Conservation (phyloP, 208 protist genomes). For the Acanthamoeba castellanii region DNA sequence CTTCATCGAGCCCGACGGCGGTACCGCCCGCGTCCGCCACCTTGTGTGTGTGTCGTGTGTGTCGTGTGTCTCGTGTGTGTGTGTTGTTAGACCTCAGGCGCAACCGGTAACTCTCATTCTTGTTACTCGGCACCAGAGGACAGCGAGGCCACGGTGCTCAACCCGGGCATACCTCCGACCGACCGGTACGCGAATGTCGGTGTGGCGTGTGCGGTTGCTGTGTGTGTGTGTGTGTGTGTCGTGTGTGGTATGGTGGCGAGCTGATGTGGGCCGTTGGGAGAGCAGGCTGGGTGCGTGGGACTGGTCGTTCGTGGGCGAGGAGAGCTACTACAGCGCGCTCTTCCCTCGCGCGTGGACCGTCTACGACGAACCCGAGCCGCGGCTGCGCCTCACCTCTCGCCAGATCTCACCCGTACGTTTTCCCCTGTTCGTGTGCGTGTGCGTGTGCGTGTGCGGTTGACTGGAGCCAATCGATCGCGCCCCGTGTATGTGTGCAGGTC, state of each 20-base stretch:
- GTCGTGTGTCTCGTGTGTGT: too few species aligned
- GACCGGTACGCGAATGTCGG: not conserved
- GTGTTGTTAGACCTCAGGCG: too few species aligned
- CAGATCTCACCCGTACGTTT: slow-evolving; percentile 84
- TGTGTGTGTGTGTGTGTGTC: too few species aligned
- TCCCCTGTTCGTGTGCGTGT: not conserved
- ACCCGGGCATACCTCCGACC: slow-evolving; percentile 33
- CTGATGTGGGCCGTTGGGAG: not conserved
- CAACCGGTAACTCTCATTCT: too few species aligned
- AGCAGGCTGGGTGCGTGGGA: slow-evolving; percentile 75
- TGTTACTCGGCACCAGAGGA: not conserved
- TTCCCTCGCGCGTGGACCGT: slow-evolving; percentile 84
- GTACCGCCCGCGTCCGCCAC: not conserved
- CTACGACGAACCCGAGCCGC: slow-evolving; percentile 80
- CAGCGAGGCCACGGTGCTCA: slow-evolving; percentile 51
- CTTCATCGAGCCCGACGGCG: slow-evolving; percentile 53
- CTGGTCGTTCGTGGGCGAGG: slow-evolving; percentile 78
- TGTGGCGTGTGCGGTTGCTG: not conserved
- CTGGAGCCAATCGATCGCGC: not conserved
- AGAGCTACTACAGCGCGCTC: slow-evolving; percentile 75
- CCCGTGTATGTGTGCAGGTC: slow-evolving; percentile 10
- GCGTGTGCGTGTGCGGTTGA: not conserved
- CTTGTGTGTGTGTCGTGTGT: not conserved
- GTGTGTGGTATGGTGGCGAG: not conserved
- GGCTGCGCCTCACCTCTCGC: slow-evolving; percentile 82